Percentiles rank a stretch among this genome's conserved stretches.
Conservation (phyloP, 2,329 filamentous ascomycete species). For the Penicillium sp. region DNA sequence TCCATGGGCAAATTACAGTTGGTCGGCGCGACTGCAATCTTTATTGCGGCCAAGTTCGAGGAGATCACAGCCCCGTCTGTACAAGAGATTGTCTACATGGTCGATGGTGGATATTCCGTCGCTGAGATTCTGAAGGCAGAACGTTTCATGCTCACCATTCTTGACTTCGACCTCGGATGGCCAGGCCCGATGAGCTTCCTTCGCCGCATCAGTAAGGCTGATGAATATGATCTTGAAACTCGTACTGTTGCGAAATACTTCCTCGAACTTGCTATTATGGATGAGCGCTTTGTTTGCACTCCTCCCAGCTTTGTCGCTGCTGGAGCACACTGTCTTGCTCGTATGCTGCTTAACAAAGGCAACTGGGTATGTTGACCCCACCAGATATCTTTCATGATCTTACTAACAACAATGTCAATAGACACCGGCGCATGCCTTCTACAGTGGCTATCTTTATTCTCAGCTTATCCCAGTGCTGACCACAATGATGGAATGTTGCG, state of each 20-base stretch:
- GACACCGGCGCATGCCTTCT: constrained; percentile 82
- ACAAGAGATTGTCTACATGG: constrained; percentile 96
- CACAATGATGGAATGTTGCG: constrained; percentile 84
- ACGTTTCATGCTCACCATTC: constrained; percentile 96
- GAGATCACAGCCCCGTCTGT: constrained; percentile 98
- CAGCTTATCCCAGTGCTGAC: constrained; percentile 77
- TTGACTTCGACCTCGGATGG: constrained; percentile 93
- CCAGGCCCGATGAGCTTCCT: constrained; percentile 99
- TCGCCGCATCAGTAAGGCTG: constrained; percentile 93
- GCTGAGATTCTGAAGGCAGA: constrained; percentile 97
- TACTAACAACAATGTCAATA: constrained; percentile 40
- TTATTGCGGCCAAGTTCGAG: constrained; percentile 96
- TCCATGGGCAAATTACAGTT: constrained; percentile 93
- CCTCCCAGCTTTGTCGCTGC: constrained; percentile 88
- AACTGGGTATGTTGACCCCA: constrained; percentile 70
- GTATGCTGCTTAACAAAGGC: constrained; percentile 85
- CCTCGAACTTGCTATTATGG: constrained; percentile 94
- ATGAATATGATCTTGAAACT: constrained; percentile 95
- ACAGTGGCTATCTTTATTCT: constrained; percentile 85
- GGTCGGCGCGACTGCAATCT: constrained; percentile 91
- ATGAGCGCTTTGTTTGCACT: constrained; percentile 91
- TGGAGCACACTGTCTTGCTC: constrained; percentile 86
- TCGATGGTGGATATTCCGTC: constrained; percentile 81
- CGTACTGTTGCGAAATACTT: constrained; percentile 97
- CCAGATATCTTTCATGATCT: not conserved